Evolutionary conservation across 2,329 filamentous ascomycete species (phyloP).

Genomic region (Talaromyces rugulosus): DNA sequence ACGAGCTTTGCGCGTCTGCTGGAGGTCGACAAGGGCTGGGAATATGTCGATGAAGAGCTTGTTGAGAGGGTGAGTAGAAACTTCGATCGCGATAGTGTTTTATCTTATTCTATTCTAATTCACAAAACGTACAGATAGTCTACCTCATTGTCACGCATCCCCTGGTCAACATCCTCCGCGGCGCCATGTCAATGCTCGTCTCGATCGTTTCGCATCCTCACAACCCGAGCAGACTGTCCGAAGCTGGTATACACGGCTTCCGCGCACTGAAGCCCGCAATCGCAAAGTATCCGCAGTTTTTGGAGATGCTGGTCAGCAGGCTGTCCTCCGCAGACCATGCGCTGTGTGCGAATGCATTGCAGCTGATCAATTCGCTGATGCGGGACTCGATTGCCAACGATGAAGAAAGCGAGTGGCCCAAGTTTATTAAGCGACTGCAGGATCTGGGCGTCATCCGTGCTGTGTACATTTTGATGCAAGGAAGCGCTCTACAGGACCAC

Average conservation of each 20-base stretch:
- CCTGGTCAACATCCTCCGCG: conserved; percentile 92
- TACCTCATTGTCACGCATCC: conserved; percentile 92
- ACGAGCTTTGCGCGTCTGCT: conserved; percentile 82
- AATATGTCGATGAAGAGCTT: conserved; percentile 53
- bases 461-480: conserved; percentile 91
- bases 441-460: conserved; percentile 90
- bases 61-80: conserved; percentile 52
- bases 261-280: conserved; percentile 88
- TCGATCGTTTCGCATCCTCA: conserved; percentile 86
- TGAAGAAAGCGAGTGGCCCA: conserved; percentile 80
- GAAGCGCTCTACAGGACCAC: conserved; percentile 83
- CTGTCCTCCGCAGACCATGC: conserved; percentile 92
- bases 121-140: conserved; percentile 56
- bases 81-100: too few relatives aligned
- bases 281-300: conserved; percentile 85
- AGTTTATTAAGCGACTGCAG: conserved; percentile 88
- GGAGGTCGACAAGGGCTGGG: conserved; percentile 98
- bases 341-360: conserved; percentile 89
- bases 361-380: conserved; percentile 93
- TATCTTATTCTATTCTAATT: too few relatives aligned
- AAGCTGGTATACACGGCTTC: conserved; percentile 70
- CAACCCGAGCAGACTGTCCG: conserved; percentile 45
- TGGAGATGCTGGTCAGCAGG: conserved; percentile 88
- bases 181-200: conserved; percentile 94
- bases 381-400: conserved; percentile 82